Evolutionary conservation across 116 monocot genomes (phyloP), one percentile per base, ranked within the genome.

Genomic region (Phalaenopsis hybrid): DNA sequence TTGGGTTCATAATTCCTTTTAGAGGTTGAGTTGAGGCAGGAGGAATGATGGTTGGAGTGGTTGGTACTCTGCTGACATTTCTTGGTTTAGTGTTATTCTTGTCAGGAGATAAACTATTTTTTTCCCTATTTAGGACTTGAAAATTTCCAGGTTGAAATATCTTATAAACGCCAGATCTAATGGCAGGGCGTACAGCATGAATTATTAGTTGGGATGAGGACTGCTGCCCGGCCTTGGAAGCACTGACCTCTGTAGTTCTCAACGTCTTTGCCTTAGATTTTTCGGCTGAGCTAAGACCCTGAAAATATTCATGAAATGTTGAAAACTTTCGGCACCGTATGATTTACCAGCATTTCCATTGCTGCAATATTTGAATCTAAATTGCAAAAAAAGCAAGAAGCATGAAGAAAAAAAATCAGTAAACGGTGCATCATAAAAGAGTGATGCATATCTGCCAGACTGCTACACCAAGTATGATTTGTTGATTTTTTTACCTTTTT

Each of bases 81-180:
- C 13, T 67, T 25, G 74, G 82, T 68, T 21, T 81, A n/a, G 15
- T 76, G 63, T 57, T 78, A 83, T 81, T 85, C 16, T 84, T 87
- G 15, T 52, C 84, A 63, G 86, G 76, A 76, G 81, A 83, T 8
- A 59, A 31, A 23, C 87, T 83, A 82, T 81, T 87, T 44, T 69
- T 92, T 46, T 91, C 91, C 41, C 85, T 80, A 59, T 88, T 89
- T 13, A 92, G 85, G 2, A 92, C 90, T 65, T 88, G 88, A 78
- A 88, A 82, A 70, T 90, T 92, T 45, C 89, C 85, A 78, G 52
- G 65, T 68, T 85, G 88, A 46, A 84, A 78, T 83, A 70, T 76
- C 81, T 85, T 92, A 7, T 77, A 52, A 55, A 45, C 48, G 75
- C 90, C 92, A 37, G 85, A 79, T 82, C 79, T 79, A 75, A 61